phyloP scores from a whole-genome alignment of 345 rosid species.

The Durio zibethinus region DNA sequence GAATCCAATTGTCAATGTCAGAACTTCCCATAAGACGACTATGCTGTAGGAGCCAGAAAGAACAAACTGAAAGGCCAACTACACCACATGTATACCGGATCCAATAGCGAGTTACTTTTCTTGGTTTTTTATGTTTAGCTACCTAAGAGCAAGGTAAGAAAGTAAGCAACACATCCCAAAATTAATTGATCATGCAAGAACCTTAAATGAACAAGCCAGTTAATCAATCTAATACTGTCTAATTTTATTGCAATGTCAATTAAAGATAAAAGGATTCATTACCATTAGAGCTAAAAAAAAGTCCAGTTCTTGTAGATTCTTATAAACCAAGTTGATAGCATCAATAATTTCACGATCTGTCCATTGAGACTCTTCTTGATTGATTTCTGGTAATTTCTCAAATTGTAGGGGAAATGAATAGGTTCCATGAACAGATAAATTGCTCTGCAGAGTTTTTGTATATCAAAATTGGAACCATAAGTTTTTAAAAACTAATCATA shows the following conservation, averaged over 20 bases:
- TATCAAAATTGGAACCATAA: neutral
- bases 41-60: conserved; percentile 80
- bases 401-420: conserved; percentile 56
- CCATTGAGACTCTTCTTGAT: conserved; percentile 68
- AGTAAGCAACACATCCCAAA: conserved; percentile 1
- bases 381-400: conserved; percentile 59
- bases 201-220: neutral
- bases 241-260: neutral
- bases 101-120: conserved; percentile 67
- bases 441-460: conserved; percentile 41
- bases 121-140: conserved; percentile 72
- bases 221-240: neutral
- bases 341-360: conserved; percentile 68
- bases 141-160: conserved; percentile 41
- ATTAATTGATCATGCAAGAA: conserved; percentile 2
- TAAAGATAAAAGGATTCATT: conserved; percentile 23
- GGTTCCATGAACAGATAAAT: conserved; percentile 63
- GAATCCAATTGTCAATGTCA: conserved; percentile 87
- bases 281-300: conserved; percentile 62
- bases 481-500: neutral
- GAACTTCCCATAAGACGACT: conserved; percentile 91
- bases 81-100: conserved; percentile 75
- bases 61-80: conserved; percentile 68
- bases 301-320: conserved; percentile 65
- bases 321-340: conserved; percentile 57